Percentiles rank a stretch among this genome's conserved stretches.
These are phyloP conservation scores for Pestalotiopsis sp. DNA, from an alignment of 2,329 filamentous ascomycete species.

Conservation along the genomic window DNA sequence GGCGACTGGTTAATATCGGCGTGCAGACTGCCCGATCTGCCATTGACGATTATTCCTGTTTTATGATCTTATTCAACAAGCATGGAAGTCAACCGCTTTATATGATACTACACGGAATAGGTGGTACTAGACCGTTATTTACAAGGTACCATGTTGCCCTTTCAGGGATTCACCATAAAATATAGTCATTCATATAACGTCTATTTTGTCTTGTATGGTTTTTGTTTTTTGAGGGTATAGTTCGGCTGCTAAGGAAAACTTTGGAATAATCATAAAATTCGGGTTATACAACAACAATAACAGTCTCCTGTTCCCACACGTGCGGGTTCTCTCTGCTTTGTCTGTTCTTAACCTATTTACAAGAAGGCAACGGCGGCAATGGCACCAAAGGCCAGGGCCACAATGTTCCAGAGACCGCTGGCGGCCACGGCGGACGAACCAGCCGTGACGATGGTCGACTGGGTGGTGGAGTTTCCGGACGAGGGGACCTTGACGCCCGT, in stretches of 20 bases:
- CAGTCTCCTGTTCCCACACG: background rate
- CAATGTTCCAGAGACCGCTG: background rate
- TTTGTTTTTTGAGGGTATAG: background rate
- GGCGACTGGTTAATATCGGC: too few species aligned
- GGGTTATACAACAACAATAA: background rate
- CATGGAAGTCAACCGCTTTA: too few species aligned
- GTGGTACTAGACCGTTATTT: too few species aligned
- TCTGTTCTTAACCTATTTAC: background rate
- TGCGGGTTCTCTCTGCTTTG: too few species aligned
- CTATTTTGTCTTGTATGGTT: background rate
- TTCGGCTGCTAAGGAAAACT: background rate
- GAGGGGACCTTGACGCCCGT: background rate
- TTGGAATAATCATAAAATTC: background rate
- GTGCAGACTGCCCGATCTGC: too few species aligned
- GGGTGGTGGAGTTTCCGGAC: background rate
- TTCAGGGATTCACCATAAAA: too few species aligned
- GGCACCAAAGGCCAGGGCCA: background rate
- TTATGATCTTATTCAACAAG: too few species aligned
- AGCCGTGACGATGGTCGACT: background rate
- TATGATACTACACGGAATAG: too few species aligned
- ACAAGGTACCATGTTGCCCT: too few species aligned
- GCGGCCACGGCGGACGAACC: background rate
- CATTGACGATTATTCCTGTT: too few species aligned
- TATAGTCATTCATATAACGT: background rate
- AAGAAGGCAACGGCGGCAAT: background rate